These are phyloP conservation scores for Phylloporus sp. DNA, from an alignment of 1,284 basidiomycete species.

Conservation along the genomic window DNA sequence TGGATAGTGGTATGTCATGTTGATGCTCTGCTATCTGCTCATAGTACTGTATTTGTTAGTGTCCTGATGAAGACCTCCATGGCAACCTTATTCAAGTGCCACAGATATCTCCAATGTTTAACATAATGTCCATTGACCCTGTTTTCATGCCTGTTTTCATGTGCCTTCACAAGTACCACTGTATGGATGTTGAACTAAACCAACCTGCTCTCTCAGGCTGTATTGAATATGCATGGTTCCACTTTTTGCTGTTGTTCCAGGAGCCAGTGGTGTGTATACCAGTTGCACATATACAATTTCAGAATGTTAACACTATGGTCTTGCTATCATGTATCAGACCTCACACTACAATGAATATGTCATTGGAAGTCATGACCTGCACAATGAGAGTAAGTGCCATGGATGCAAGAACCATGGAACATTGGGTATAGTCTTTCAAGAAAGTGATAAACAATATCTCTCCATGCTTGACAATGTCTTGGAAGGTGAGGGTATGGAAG, in stretches of 20 bases:
- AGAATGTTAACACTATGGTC: conserved; percentile 13
- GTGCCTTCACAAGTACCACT: conserved; percentile 63
- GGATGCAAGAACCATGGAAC: conserved; percentile 43
- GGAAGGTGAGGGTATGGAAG: conserved; percentile 21
- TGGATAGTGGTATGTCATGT: too few species aligned
- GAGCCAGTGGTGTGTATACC: conserved; percentile 41
- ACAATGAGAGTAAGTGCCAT: conserved; percentile 52
- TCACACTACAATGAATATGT: conserved; percentile 47
- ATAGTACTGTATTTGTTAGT: too few species aligned
- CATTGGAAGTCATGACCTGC: conserved; percentile 46
- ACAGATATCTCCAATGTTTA: too few species aligned
- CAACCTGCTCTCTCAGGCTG: conserved; percentile 49
- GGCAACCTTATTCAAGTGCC: too few species aligned
- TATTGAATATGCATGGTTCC: conserved; percentile 65
- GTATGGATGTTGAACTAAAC: conserved; percentile 48
- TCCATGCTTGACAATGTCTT: conserved; percentile 9
- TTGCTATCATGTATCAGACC: conserved; percentile 32
- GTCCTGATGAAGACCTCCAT: too few species aligned
- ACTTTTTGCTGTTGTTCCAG: conserved; percentile 31
- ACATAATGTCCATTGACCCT: too few species aligned
- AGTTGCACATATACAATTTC: conserved; percentile 6
- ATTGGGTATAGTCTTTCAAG: conserved; percentile 39
- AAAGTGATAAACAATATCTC: conserved; percentile 34
- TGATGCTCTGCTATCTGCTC: too few species aligned
- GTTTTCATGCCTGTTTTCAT: conserved; percentile 66